phyloP scores from a whole-genome alignment of 352 stramenopile species.

The Globisporangium irregulare region DNA sequence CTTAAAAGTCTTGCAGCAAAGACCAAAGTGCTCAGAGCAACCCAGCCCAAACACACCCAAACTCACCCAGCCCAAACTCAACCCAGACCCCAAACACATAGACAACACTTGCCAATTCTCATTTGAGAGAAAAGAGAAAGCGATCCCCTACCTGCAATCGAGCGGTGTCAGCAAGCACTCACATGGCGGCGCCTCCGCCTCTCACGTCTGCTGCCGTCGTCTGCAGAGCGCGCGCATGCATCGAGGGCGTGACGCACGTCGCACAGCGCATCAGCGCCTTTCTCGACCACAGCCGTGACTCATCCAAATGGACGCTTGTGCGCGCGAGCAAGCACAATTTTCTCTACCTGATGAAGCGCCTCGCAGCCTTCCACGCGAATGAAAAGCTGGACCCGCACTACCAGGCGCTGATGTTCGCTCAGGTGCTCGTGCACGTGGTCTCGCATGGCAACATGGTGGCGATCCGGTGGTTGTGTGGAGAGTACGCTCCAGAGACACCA shows the following conservation, averaged over 20 bases:
- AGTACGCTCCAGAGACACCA: background rate
- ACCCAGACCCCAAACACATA: too few species aligned
- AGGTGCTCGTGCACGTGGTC: background rate
- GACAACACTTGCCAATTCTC: too few species aligned
- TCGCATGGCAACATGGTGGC: background rate
- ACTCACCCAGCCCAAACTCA: too few species aligned
- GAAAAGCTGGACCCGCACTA: background rate
- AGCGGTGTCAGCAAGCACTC: too few species aligned
- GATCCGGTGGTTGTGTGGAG: background rate
- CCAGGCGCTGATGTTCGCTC: background rate
- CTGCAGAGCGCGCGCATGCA: background rate
- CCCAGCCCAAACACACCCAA: too few species aligned
- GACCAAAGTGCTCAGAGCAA: too few species aligned
- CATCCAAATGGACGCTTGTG: background rate
- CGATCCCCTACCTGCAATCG: too few species aligned
- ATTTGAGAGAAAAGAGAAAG: background rate
- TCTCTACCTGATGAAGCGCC: background rate
- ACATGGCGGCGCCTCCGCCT: too few species aligned
- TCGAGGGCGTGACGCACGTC: background rate
- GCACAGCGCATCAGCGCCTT: background rate
- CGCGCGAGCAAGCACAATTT: background rate
- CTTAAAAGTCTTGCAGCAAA: too few species aligned
- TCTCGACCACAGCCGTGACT: background rate
- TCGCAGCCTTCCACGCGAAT: background rate
- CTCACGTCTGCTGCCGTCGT: background rate